Evolutionary conservation across 805 yeast genomes (phyloP).

Genomic region (Metschnikowia arizonensis): DNA sequence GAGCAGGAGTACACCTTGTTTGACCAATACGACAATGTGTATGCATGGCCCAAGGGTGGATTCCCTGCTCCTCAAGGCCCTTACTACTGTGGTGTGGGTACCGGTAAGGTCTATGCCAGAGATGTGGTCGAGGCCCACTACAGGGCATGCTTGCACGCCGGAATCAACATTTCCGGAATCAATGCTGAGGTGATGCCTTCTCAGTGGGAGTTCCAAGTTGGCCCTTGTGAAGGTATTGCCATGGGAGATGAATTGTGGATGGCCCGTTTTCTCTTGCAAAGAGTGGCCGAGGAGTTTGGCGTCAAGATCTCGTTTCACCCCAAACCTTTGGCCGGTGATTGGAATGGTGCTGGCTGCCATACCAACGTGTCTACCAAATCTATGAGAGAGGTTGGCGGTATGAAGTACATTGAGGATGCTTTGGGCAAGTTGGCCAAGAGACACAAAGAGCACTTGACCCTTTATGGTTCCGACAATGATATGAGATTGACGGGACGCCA

Average conservation of each 20-base stretch:
- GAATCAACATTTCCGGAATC: constrained; percentile 88
- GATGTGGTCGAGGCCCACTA: constrained; percentile 98
- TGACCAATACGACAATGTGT: constrained; percentile 83
- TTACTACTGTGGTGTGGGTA: constrained; percentile 99
- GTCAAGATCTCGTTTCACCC: constrained; percentile 99
- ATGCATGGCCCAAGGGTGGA: constrained; percentile 99
- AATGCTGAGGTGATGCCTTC: constrained; percentile 99
- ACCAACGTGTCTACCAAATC: constrained; percentile 91
- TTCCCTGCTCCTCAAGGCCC: constrained; percentile 99
- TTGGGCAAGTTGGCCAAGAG: constrained; percentile 91
- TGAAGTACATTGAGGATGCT: constrained; percentile 89
- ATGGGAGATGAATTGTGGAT: constrained; percentile 99
- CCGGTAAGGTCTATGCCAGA: constrained; percentile 96
- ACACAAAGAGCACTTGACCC: constrained; percentile 92
- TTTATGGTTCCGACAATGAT: constrained; percentile 95
- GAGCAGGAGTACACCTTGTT: constrained; percentile 98
- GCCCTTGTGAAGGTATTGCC: constrained; percentile 90
- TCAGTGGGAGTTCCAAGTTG: constrained; percentile 99
- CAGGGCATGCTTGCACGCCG: constrained; percentile 95
- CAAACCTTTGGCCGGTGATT: constrained; percentile 97
- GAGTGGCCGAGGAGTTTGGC: constrained; percentile 98
- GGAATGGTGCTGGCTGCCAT: constrained; percentile 99
- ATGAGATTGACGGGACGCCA: constrained; percentile 96
- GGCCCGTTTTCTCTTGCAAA: constrained; percentile 85
- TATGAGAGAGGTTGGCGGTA: constrained; percentile 96